phyloP scores from a whole-genome alignment of 164 flowering plant genomes.

The grape (Vitis vinifera) region DNA sequence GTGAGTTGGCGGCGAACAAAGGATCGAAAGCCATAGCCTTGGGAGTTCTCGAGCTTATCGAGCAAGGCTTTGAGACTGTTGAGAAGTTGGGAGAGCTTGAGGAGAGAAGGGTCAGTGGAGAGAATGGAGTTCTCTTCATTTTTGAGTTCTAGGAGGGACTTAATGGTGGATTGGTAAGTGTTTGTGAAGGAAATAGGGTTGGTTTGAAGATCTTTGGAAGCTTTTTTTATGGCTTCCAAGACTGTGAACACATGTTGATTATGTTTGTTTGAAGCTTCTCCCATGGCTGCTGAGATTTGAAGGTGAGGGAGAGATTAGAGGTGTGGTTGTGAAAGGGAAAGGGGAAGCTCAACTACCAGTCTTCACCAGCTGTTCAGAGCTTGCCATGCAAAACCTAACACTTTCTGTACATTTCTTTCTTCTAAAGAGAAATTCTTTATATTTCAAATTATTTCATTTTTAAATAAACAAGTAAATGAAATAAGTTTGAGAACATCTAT shows the following conservation, averaged over 20 bases:
- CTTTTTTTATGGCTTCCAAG: slow-evolving; percentile 8
- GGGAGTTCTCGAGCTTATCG: slow-evolving; percentile 13
- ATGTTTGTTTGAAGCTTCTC: not conserved
- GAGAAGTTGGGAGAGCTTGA: slow-evolving; percentile 11
- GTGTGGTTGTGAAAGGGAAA: too few relatives aligned
- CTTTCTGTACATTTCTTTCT: too few relatives aligned
- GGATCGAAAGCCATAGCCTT: slow-evolving; percentile 10
- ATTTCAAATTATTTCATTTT: too few relatives aligned
- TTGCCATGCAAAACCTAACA: too few relatives aligned
- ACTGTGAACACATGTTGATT: not conserved
- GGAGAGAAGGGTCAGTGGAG: slow-evolving; percentile 15
- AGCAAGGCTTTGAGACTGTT: slow-evolving; percentile 15
- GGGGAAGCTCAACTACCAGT: too few relatives aligned
- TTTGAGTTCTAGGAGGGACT: slow-evolving; percentile 16
- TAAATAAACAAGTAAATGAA: too few relatives aligned
- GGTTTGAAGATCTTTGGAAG: slow-evolving; percentile 15
- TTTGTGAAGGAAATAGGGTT: slow-evolving; percentile 2
- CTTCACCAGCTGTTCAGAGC: too few relatives aligned
- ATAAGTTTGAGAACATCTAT: too few relatives aligned
- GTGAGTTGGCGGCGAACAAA: slow-evolving; percentile 19
- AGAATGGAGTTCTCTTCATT: slow-evolving; percentile 5
- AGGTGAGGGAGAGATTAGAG: not conserved
- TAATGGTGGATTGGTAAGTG: slow-evolving; percentile 11
- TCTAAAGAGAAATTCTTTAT: too few relatives aligned
- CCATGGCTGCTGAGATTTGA: not conserved